Percentiles rank a stretch among this genome's conserved stretches.
These are phyloP conservation scores for Betula pendula DNA, from an alignment of 306 rosid genomes.

Conservation along the genomic window DNA sequence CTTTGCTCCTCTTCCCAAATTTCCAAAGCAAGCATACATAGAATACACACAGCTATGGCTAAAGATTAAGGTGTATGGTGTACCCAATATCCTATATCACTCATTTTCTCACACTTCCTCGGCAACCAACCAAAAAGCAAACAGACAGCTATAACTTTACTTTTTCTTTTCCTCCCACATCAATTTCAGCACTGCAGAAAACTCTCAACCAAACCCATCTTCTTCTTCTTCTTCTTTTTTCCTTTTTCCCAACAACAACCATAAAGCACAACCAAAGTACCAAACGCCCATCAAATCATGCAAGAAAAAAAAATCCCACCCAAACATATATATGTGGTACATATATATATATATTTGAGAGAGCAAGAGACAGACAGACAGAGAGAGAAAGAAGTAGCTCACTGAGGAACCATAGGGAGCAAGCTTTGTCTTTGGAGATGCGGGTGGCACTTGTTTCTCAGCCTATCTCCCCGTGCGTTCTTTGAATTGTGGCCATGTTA, in stretches of 20 bases:
- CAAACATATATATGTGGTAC: no score
- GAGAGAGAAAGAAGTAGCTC: not conserved
- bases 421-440: not conserved
- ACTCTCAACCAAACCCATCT: not conserved
- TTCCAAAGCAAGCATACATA: no score
- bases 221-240: not conserved
- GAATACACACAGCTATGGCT: no score
- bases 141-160: not conserved
- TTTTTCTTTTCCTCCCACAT: not conserved
- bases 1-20: not conserved
- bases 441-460: not conserved
- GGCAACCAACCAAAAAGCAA: not conserved
- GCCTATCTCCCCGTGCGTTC: not conserved
- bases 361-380: not conserved
- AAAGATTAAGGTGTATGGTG: no score
- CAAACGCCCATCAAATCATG: not conserved
- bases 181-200: not conserved
- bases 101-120: no score
- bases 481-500: not conserved
- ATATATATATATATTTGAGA: not conserved
- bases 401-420: not conserved
- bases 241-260: not conserved
- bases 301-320: not conserved
- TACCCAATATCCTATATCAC: no score
- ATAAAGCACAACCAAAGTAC: not conserved